Percentiles rank a stretch among this genome's conserved stretches.
Conservation (phyloP, 2,329 filamentous ascomycete genomes). For the Hypoxylon sp. region DNA sequence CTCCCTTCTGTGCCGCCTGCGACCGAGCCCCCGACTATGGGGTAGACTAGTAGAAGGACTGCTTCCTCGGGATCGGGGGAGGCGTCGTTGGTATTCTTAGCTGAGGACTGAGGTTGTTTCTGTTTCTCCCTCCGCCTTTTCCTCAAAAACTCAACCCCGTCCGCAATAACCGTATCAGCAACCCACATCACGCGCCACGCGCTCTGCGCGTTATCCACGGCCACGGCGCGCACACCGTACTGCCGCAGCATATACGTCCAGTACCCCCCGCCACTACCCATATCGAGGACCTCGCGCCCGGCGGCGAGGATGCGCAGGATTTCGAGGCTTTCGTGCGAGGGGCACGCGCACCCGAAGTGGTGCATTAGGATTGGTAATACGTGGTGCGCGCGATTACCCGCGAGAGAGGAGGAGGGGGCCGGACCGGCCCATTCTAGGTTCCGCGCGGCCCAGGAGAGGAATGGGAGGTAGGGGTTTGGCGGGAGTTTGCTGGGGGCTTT, state of each 20-base stretch:
- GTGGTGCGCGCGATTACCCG: slow-evolving; percentile 68
- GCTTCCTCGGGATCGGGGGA: slow-evolving; percentile 55
- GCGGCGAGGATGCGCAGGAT: slow-evolving; percentile 69
- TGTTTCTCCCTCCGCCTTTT: slow-evolving; percentile 52
- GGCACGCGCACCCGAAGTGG: slow-evolving; percentile 81
- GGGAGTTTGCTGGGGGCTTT: slow-evolving; percentile 52
- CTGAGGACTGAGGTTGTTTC: neutral
- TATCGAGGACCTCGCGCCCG: slow-evolving; percentile 69
- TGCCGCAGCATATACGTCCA: slow-evolving; percentile 79
- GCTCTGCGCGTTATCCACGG: slow-evolving; percentile 77
- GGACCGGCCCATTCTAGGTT: slow-evolving; percentile 76
- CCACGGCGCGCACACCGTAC: slow-evolving; percentile 66
- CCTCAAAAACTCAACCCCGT: slow-evolving; percentile 71
- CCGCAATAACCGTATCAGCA: slow-evolving; percentile 71
- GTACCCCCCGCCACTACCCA: slow-evolving; percentile 81
- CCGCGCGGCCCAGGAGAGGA: slow-evolving; percentile 75
- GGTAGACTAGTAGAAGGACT: slow-evolving; percentile 79
- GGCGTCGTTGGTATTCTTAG: neutral
- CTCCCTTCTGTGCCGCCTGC: slow-evolving; percentile 73
- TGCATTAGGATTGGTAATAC: slow-evolving; percentile 81
- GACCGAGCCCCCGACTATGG: slow-evolving; percentile 73
- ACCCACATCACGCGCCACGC: slow-evolving; percentile 79
- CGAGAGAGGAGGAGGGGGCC: slow-evolving; percentile 63
- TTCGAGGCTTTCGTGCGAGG: slow-evolving; percentile 74
- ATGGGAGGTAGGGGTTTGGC: slow-evolving; percentile 75